Conservation (phyloP, 1,284 basidiomycete species). For the Ustilago xerochloae region DNA sequence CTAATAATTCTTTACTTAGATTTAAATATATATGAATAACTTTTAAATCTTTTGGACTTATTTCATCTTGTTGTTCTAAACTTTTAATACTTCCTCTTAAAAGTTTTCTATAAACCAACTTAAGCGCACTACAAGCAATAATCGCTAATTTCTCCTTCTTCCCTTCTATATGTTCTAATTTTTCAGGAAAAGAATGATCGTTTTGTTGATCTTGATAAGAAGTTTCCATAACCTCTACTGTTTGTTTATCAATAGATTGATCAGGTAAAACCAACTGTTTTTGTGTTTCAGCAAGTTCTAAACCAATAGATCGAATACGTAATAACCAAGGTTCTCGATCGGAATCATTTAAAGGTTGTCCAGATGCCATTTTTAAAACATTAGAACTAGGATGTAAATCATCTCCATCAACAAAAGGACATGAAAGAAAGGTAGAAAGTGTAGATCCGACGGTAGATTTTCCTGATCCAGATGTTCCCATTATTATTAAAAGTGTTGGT, state of each 20-base stretch:
- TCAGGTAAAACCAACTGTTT: not conserved
- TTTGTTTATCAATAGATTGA: not conserved
- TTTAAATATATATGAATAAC: constrained; percentile 87
- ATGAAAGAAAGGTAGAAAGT: constrained; percentile 74
- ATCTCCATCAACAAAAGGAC: constrained; percentile 90
- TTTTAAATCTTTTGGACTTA: constrained; percentile 13
- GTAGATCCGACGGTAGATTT: constrained; percentile 85
- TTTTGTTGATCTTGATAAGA: too few relatives aligned
- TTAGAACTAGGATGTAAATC: constrained; percentile 84
- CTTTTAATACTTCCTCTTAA: constrained; percentile 71
- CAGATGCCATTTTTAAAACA: constrained; percentile 86
- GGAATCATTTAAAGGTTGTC: constrained; percentile 80
- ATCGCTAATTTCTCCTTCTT: constrained; percentile 68
- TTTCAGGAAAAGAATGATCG: too few relatives aligned
- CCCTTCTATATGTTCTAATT: too few relatives aligned
- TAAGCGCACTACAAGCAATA: constrained; percentile 88
- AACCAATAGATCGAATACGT: constrained; percentile 77
- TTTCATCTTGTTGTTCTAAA: constrained; percentile 68
- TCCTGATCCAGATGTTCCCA: constrained; percentile 71
- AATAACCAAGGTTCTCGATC: constrained; percentile 87
- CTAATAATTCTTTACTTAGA: constrained; percentile 76
- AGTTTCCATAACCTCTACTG: constrained; percentile 34
- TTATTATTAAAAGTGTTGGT: constrained; percentile 34
- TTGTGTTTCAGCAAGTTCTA: constrained; percentile 40
- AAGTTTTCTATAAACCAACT: constrained; percentile 81